Evolutionary conservation across 495 filamentous ascomycete species (phyloP).

Genomic region (Aspergillus incahuasiensis): DNA sequence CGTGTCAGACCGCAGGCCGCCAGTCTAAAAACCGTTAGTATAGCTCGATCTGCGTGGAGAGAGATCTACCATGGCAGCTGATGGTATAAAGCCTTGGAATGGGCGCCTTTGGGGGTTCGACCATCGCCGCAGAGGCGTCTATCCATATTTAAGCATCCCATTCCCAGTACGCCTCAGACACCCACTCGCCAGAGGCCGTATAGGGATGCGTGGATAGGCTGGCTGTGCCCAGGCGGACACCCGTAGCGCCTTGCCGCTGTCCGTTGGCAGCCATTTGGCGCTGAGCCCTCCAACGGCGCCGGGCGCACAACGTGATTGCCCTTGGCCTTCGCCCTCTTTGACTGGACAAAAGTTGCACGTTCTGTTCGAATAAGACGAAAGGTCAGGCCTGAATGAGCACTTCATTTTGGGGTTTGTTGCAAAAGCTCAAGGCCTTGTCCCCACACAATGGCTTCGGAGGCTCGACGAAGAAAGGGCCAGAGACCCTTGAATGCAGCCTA

Average conservation of each 20-base stretch:
- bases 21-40: background rate
- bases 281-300: background rate
- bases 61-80: background rate
- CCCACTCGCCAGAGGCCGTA: background rate
- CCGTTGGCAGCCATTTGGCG: background rate
- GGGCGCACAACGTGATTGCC: background rate
- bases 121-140: background rate
- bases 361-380: too few species aligned
- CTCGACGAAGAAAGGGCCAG: background rate
- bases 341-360: too few species aligned
- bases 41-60: background rate
- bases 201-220: background rate
- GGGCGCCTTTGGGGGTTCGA: background rate
- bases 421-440: too few species aligned
- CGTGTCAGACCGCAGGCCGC: background rate
- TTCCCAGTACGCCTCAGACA: background rate
- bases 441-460: background rate
- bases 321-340: background rate
- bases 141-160: background rate
- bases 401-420: too few species aligned
- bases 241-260: constrained; percentile 3
- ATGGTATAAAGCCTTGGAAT: background rate
- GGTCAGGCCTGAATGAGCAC: too few species aligned
- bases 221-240: constrained; percentile 3
- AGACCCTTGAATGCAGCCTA: background rate